A percentile compares a stretch with the other conserved stretches of the same genome.
Conservation (phyloP, 1,139 yeast species). For the Taiozyma sp. region DNA sequence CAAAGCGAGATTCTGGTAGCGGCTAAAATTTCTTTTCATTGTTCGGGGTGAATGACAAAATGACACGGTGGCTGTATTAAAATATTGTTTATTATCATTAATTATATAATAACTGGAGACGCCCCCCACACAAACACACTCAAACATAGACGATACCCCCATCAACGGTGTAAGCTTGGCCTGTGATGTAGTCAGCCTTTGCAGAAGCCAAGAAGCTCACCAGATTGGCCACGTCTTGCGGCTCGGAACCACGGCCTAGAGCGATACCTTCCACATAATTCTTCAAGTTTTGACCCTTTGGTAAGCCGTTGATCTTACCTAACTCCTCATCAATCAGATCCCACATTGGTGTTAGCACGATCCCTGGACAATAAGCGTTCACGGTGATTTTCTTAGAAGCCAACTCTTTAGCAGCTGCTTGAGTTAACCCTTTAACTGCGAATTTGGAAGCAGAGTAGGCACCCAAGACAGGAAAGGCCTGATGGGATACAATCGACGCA, state of each 20-base stretch:
- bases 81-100: too few species aligned
- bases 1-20: too few species aligned
- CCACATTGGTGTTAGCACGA: constrained; percentile 29
- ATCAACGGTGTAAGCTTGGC: constrained; percentile 38
- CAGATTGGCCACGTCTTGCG: constrained; percentile 25
- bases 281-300: constrained; percentile 21
- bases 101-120: too few species aligned
- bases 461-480: constrained; percentile 20
- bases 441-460: constrained; percentile 27
- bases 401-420: constrained; percentile 27
- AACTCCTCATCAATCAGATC: constrained; percentile 24
- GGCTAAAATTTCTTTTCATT: too few species aligned
- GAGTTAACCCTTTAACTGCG: constrained; percentile 29
- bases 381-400: constrained; percentile 25
- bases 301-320: constrained; percentile 18
- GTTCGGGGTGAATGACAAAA: too few species aligned
- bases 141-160: constrained; percentile 32
- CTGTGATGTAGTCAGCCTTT: constrained; percentile 40
- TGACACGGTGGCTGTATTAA: too few species aligned
- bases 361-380: constrained; percentile 28
- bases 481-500: constrained; percentile 25
- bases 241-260: constrained; percentile 23
- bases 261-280: constrained; percentile 21
- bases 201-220: constrained; percentile 32
- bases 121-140: too few species aligned